These are phyloP conservation scores for Gliomastix tumulicola DNA, from an alignment of 2,329 filamentous ascomycete genomes.

Conservation along the genomic window DNA sequence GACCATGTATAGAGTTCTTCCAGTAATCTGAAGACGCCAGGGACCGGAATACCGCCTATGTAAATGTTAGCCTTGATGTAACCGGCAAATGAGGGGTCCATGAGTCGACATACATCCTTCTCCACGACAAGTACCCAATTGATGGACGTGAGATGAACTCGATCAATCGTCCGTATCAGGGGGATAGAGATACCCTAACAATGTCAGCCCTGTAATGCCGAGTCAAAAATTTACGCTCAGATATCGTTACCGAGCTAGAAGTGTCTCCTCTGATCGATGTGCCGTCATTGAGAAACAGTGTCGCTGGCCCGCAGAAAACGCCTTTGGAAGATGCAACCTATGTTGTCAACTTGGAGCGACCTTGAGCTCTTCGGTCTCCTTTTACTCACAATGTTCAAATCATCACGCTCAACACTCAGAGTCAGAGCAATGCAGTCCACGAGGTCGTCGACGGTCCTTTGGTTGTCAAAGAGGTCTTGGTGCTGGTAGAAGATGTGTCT, in stretches of 20 bases:
- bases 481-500: slow-evolving; percentile 80
- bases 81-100: too few species aligned
- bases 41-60: slow-evolving; percentile 69
- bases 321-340: slow-evolving; percentile 71
- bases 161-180: slow-evolving; percentile 35
- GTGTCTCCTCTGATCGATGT: slow-evolving; percentile 24
- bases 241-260: too few species aligned
- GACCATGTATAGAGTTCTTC: slow-evolving; percentile 34
- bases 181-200: slow-evolving; percentile 58
- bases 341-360: too few species aligned
- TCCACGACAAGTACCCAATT: slow-evolving; percentile 70
- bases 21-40: slow-evolving; percentile 52
- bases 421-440: slow-evolving; percentile 71
- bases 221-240: too few species aligned
- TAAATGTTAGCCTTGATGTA: slow-evolving; percentile 12
- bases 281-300: slow-evolving; percentile 36
- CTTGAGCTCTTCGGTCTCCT: too few species aligned
- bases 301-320: slow-evolving; percentile 53
- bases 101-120: slow-evolving; percentile 59
- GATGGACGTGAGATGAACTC: slow-evolving; percentile 38
- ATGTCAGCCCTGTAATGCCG: too few species aligned
- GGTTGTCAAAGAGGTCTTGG: slow-evolving; percentile 62
- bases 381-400: slow-evolving; percentile 67
- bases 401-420: slow-evolving; percentile 54
- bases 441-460: slow-evolving; percentile 61